phyloP scores from a whole-genome alignment of 2,329 filamentous ascomycete species.

The Arachnomyces sp. region DNA sequence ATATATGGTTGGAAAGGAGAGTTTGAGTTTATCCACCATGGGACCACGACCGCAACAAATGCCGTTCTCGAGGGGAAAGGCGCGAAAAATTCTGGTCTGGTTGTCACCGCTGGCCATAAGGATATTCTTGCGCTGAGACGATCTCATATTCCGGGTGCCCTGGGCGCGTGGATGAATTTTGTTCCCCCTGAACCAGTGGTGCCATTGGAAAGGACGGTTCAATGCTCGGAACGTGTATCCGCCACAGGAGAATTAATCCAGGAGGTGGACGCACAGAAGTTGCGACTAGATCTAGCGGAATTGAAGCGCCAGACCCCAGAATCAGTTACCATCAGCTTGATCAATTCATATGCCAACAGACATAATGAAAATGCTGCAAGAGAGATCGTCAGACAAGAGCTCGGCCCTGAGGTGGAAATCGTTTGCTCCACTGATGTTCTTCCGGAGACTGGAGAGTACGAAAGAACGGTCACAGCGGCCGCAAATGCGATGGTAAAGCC shows the following conservation, averaged over 20 bases:
- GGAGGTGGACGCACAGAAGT: slow-evolving; percentile 32
- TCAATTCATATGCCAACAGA: slow-evolving; percentile 42
- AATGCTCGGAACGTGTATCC: slow-evolving; percentile 39
- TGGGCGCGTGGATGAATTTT: slow-evolving; percentile 45
- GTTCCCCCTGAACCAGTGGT: slow-evolving; percentile 42
- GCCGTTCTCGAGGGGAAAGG: slow-evolving; percentile 45
- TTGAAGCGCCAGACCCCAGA: slow-evolving; percentile 36
- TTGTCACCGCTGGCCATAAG: slow-evolving; percentile 45
- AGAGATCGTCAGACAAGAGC: slow-evolving; percentile 34
- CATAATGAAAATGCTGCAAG: slow-evolving; percentile 36
- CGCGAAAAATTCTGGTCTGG: slow-evolving; percentile 35
- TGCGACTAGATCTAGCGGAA: slow-evolving; percentile 31
- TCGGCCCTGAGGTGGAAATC: slow-evolving; percentile 36
- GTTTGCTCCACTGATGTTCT: slow-evolving; percentile 42
- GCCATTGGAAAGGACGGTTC: slow-evolving; percentile 41
- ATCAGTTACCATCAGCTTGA: slow-evolving; percentile 40
- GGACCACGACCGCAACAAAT: slow-evolving; percentile 44
- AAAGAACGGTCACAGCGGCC: slow-evolving; percentile 42
- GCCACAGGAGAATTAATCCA: slow-evolving; percentile 36
- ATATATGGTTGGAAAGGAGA: slow-evolving; percentile 36
- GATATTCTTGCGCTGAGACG: slow-evolving; percentile 41
- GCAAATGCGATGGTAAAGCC: slow-evolving; percentile 45
- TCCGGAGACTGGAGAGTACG: slow-evolving; percentile 43
- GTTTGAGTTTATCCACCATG: slow-evolving; percentile 45
- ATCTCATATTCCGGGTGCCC: slow-evolving; percentile 45